Conservation (phyloP, 192 early-diverging fungal species). For the Gryganskiella cystojenkinii region DNA sequence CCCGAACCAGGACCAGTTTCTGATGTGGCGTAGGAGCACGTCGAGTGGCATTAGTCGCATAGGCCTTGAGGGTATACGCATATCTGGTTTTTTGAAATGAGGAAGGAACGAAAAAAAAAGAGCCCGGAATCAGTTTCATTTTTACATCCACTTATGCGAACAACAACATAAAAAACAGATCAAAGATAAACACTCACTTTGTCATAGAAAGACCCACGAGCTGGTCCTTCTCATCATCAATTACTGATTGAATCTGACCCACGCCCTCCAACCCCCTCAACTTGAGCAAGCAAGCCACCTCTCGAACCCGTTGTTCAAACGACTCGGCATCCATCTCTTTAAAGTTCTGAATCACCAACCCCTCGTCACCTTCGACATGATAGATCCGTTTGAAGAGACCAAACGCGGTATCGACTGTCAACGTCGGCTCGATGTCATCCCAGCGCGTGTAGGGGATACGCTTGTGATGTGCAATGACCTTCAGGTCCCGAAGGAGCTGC, state of each 20-base stretch:
- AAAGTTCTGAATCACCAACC: conserved; percentile 66
- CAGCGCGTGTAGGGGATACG: conserved; percentile 41
- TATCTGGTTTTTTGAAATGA: too few relatives aligned
- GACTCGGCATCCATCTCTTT: conserved; percentile 62
- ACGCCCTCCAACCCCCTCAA: conserved; percentile 56
- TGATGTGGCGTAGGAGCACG: conserved; percentile 60
- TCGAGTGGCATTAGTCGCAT: conserved; percentile 61
- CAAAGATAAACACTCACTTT: conserved; percentile 38
- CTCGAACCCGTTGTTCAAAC: conserved; percentile 64
- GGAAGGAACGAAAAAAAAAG: not conserved
- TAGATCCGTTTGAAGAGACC: conserved; percentile 69
- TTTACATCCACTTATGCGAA: too few relatives aligned
- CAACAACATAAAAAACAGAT: not conserved
- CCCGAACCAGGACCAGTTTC: conserved; percentile 62
- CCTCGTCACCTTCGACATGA: conserved; percentile 54
- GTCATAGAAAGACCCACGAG: conserved; percentile 68
- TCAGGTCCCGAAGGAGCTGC: conserved; percentile 31
- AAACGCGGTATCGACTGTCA: conserved; percentile 55
- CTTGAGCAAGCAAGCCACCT: conserved; percentile 63
- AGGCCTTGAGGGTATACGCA: conserved; percentile 65
- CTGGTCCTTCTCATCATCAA: conserved; percentile 61
- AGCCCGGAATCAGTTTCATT: not conserved
- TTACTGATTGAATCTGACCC: conserved; percentile 64
- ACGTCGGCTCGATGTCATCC: conserved; percentile 30
- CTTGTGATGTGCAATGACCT: conserved; percentile 11